Conservation (phyloP, 108 stramenopile genomes). For the Pseudonitzschia delicatissima region DNA sequence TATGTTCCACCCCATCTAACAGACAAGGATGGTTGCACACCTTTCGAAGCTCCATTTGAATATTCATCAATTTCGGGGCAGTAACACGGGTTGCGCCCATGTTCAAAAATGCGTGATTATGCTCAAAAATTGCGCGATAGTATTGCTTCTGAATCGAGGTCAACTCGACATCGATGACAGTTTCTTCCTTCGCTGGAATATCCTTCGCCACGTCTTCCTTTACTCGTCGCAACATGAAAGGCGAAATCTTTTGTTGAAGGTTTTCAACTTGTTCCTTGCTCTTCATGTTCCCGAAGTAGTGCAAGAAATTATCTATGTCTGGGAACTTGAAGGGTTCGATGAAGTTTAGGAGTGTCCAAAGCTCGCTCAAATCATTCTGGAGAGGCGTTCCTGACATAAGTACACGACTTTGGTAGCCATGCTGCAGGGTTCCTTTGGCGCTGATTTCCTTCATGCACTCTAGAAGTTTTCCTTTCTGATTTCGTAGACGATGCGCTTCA, state of each 20-base stretch:
- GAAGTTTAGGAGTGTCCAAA: slow-evolving; percentile 97
- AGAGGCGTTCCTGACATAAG: slow-evolving; percentile 99
- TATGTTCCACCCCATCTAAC: slow-evolving; percentile 90
- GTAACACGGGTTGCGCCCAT: slow-evolving; percentile 63
- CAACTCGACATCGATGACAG: slow-evolving; percentile 98
- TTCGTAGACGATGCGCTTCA: slow-evolving; percentile 96
- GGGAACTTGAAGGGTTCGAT: slow-evolving; percentile 94
- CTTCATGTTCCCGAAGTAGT: slow-evolving; percentile 88
- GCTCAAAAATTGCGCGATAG: slow-evolving; percentile 98
- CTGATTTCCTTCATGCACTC: slow-evolving; percentile 94
- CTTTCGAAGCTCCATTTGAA: slow-evolving; percentile 99
- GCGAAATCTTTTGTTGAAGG: slow-evolving; percentile 89
- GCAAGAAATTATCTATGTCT: slow-evolving; percentile 87
- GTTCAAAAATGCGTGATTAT: slow-evolving; percentile 94
- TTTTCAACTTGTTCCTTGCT: slow-evolving; percentile 90
- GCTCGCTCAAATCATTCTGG: slow-evolving; percentile 97
- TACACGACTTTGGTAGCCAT: slow-evolving; percentile 92
- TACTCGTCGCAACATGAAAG: slow-evolving; percentile 96
- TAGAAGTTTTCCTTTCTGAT: slow-evolving; percentile 89
- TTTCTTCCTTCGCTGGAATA: slow-evolving; percentile 98
- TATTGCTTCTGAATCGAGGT: slow-evolving; percentile 98
- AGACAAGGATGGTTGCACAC: slow-evolving; percentile 99
- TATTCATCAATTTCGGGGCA: slow-evolving; percentile 96
- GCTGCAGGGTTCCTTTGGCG: slow-evolving; percentile 74
- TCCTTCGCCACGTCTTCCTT: slow-evolving; percentile 99